phyloP scores from a whole-genome alignment of 306 rosid genomes.

The Vicia villosa region DNA sequence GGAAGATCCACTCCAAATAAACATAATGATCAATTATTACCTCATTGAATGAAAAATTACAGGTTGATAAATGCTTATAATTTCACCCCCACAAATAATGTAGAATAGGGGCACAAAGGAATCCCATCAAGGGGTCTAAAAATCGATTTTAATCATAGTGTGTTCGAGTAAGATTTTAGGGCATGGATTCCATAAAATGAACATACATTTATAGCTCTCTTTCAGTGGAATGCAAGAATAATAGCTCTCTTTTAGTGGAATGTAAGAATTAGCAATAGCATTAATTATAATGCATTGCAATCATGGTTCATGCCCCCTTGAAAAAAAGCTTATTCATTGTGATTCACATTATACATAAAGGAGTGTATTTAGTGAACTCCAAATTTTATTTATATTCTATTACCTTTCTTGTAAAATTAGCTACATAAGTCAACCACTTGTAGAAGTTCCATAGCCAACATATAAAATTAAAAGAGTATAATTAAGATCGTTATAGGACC shows the following conservation, averaged over 20 bases:
- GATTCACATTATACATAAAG: conserved; percentile 53
- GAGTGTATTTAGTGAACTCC: conserved; percentile 36
- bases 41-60: conserved; percentile 47
- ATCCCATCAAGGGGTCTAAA: conserved; percentile 27
- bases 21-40: conserved; percentile 60
- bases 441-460: neutral
- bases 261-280: conserved; percentile 44
- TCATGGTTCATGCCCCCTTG: conserved; percentile 47
- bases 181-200: neutral
- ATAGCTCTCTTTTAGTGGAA: too few relatives aligned
- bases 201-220: neutral
- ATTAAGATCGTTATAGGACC: neutral
- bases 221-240: conserved; percentile 45
- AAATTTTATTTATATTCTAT: neutral
- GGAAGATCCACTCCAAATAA: neutral
- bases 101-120: conserved; percentile 10
- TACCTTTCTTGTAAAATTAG: neutral
- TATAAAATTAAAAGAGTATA: neutral
- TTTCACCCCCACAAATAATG: conserved; percentile 30
- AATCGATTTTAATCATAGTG: conserved; percentile 13
- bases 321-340: conserved; percentile 46
- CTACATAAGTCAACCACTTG: neutral
- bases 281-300: conserved; percentile 35
- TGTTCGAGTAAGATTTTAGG: conserved; percentile 8
- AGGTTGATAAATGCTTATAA: conserved; percentile 38